These are phyloP conservation scores for Lepidopterella palustris DNA, from an alignment of 495 filamentous ascomycete species.

Conservation along the genomic window DNA sequence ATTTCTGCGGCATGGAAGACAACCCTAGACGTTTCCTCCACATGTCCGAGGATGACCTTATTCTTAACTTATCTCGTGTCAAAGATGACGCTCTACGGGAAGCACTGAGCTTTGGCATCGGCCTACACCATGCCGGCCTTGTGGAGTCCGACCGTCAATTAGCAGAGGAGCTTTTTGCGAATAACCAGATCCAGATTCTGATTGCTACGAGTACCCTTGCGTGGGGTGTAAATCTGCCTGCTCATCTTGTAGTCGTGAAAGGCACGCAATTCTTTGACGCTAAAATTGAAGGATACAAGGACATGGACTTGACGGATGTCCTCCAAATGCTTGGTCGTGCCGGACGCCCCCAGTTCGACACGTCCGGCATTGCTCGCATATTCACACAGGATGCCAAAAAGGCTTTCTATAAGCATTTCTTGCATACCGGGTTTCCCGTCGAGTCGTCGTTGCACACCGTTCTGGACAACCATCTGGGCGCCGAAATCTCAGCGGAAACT, in stretches of 20 bases:
- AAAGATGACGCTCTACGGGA: slow-evolving; percentile 91
- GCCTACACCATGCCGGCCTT: slow-evolving; percentile 92
- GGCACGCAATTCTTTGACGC: slow-evolving; percentile 98
- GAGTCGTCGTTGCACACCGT: slow-evolving; percentile 95
- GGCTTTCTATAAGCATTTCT: slow-evolving; percentile 99
- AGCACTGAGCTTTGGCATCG: slow-evolving; percentile 91
- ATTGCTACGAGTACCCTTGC: slow-evolving; percentile 95
- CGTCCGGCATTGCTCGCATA: slow-evolving; percentile 89
- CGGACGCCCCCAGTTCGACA: slow-evolving; percentile 93
- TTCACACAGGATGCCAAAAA: slow-evolving; percentile 98
- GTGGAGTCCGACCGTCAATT: slow-evolving; percentile 90
- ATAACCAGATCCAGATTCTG: slow-evolving; percentile 96
- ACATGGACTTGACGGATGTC: slow-evolving; percentile 99
- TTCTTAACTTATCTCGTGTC: slow-evolving; percentile 71
- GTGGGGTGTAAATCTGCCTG: slow-evolving; percentile 97
- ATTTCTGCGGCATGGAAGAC: slow-evolving; percentile 97
- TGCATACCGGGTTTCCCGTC: slow-evolving; percentile 96
- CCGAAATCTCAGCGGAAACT: slow-evolving; percentile 89
- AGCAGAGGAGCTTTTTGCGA: slow-evolving; percentile 87
- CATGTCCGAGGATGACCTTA: slow-evolving; percentile 92
- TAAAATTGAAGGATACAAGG: slow-evolving; percentile 94
- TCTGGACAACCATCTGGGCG: slow-evolving; percentile 92
- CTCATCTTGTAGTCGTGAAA: slow-evolving; percentile 95
- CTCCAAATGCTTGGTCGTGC: slow-evolving; percentile 97
- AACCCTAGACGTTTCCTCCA: slow-evolving; percentile 86